Conservation (phyloP, 192 early-diverging fungal genomes). For the Dissophora ornata region DNA sequence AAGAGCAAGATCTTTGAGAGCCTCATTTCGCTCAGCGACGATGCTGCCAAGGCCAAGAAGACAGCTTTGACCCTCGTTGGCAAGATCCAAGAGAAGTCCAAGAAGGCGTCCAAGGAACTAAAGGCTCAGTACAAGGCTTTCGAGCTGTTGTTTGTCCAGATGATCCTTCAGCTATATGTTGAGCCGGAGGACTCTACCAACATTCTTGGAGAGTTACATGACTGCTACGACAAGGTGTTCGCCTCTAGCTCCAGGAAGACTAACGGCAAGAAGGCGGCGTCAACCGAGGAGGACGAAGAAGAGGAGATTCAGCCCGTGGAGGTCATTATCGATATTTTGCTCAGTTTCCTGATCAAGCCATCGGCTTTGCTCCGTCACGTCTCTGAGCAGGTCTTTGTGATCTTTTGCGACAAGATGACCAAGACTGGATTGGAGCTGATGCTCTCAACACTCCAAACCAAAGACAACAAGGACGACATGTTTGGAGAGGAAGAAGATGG, state of each 20-base stretch:
- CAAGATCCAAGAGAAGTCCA: slow-evolving; percentile 54
- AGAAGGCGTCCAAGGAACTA: slow-evolving; percentile 47
- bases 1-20: slow-evolving; percentile 54
- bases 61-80: slow-evolving; percentile 49
- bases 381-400: slow-evolving; percentile 86
- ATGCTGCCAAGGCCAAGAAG: slow-evolving; percentile 56
- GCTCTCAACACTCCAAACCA: slow-evolving; percentile 45
- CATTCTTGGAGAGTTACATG: slow-evolving; percentile 75
- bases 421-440: slow-evolving; percentile 77
- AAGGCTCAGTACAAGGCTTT: slow-evolving; percentile 73
- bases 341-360: slow-evolving; percentile 88
- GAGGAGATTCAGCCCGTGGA: slow-evolving; percentile 86
- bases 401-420: slow-evolving; percentile 82
- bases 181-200: slow-evolving; percentile 74
- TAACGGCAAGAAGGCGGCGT: slow-evolving; percentile 60
- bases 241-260: slow-evolving; percentile 53
- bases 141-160: slow-evolving; percentile 77
- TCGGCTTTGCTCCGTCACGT: slow-evolving; percentile 79
- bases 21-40: slow-evolving; percentile 49
- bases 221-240: slow-evolving; percentile 79
- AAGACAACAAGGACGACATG: slow-evolving; percentile 61
- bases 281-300: slow-evolving; percentile 61
- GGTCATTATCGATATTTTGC: slow-evolving; percentile 91
- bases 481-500: slow-evolving; percentile 64
- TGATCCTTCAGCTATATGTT: slow-evolving; percentile 70